Percentiles rank a stretch among this genome's conserved stretches.
Conservation (phyloP, 2,329 filamentous ascomycete species). For the Penicillium brevicompactum region DNA sequence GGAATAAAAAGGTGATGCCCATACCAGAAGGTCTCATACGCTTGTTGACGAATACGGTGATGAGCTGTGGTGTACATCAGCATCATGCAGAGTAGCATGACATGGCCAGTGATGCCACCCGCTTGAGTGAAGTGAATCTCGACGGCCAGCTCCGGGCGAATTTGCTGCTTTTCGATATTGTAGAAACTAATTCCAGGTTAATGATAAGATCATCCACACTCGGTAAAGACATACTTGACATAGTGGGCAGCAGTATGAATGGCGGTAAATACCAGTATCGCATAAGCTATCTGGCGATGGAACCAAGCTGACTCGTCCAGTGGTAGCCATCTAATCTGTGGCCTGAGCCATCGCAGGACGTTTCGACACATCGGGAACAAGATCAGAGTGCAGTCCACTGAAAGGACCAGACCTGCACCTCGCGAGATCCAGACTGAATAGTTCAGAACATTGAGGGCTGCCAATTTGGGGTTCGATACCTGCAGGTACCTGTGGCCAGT, state of each 20-base stretch:
- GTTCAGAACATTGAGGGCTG: slow-evolving; percentile 74
- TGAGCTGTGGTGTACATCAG: slow-evolving; percentile 97
- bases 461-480: slow-evolving; percentile 65
- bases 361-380: slow-evolving; percentile 94
- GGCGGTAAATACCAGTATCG: slow-evolving; percentile 78
- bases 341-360: slow-evolving; percentile 78
- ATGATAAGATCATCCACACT: not conserved
- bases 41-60: slow-evolving; percentile 90
- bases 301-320: slow-evolving; percentile 98
- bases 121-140: slow-evolving; percentile 90
- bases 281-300: slow-evolving; percentile 90
- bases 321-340: slow-evolving; percentile 83
- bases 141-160: slow-evolving; percentile 77
- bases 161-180: slow-evolving; percentile 84
- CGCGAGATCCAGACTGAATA: slow-evolving; percentile 96
- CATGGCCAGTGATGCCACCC: slow-evolving; percentile 90
- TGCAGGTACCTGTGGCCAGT: slow-evolving; percentile 69
- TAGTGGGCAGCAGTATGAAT: slow-evolving; percentile 82
- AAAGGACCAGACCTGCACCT: slow-evolving; percentile 84
- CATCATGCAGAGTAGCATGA: slow-evolving; percentile 99
- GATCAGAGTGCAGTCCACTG: slow-evolving; percentile 83
- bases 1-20: slow-evolving; percentile 98
- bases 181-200: slow-evolving; percentile 69
- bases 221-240: slow-evolving; percentile 73
- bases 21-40: slow-evolving; percentile 99